These are phyloP conservation scores for Withania somnifera DNA, from an alignment of 305 asterid species.

Conservation along the genomic window DNA sequence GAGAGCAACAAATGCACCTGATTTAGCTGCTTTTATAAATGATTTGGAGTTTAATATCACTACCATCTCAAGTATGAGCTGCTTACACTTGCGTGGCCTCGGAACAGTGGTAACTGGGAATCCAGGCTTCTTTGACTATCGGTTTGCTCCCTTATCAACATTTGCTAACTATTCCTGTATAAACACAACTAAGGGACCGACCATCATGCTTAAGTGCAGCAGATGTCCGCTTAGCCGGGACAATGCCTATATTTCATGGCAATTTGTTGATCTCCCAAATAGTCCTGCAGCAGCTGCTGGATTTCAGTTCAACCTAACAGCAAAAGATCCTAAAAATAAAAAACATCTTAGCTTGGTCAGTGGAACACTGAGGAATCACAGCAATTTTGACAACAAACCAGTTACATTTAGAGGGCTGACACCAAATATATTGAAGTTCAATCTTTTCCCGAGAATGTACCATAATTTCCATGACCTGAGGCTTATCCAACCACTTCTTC, in stretches of 20 bases:
- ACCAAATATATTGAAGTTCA: slow-evolving; percentile 77
- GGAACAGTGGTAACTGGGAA: slow-evolving; percentile 56
- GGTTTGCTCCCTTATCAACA: slow-evolving; percentile 54
- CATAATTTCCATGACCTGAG: slow-evolving; percentile 54
- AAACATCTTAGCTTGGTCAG: slow-evolving; percentile 79
- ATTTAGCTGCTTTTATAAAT: slow-evolving; percentile 56
- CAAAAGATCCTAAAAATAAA: slow-evolving; percentile 40
- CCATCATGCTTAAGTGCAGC: slow-evolving; percentile 52
- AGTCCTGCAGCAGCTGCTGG: slow-evolving; percentile 89
- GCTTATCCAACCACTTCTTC: slow-evolving; percentile 92
- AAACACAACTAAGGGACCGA: slow-evolving; percentile 80
- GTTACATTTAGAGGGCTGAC: slow-evolving; percentile 65
- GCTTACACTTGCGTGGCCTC: slow-evolving; percentile 82
- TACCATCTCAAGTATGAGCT: slow-evolving; percentile 80
- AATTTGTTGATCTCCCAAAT: slow-evolving; percentile 77
- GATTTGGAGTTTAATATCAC: slow-evolving; percentile 82
- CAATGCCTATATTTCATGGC: slow-evolving; percentile 64
- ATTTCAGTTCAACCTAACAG: slow-evolving; percentile 82
- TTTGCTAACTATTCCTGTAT: slow-evolving; percentile 74
- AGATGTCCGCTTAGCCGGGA: slow-evolving; percentile 56
- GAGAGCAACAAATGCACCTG: slow-evolving; percentile 80
- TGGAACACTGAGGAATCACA: slow-evolving; percentile 57
- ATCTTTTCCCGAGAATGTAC: slow-evolving; percentile 71
- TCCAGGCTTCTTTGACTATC: slow-evolving; percentile 52
- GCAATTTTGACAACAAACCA: slow-evolving; percentile 37